A percentile compares a stretch with the other conserved stretches of the same genome.
Conservation (phyloP, 352 stramenopile genomes). For the Phytopythium boreale region DNA sequence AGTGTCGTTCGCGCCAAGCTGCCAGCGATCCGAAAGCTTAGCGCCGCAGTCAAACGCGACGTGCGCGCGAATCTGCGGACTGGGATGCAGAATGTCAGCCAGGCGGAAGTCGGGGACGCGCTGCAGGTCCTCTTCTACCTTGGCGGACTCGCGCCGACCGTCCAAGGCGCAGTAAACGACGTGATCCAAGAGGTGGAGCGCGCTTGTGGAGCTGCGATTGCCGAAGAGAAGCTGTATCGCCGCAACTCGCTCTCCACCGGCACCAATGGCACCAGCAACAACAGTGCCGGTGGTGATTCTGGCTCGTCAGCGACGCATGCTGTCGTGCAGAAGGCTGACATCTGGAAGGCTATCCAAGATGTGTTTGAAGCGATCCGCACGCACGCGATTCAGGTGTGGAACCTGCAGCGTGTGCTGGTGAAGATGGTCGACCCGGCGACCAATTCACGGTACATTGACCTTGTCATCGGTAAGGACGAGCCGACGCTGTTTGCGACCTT, state of each 20-base stretch:
- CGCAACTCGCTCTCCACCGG: constrained; percentile 8
- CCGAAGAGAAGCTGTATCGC: constrained; percentile 59
- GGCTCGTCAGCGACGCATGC: constrained; percentile 17
- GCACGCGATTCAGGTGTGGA: constrained; percentile 82
- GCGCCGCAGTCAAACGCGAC: constrained; percentile 46
- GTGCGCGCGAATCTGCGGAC: constrained; percentile 43
- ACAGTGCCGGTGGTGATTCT: constrained; percentile 21
- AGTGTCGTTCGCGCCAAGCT: constrained; percentile 58
- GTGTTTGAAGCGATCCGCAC: constrained; percentile 68
- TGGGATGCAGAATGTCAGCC: constrained; percentile 55
- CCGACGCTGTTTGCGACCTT: constrained; percentile 81
- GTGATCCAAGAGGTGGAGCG: constrained; percentile 81
- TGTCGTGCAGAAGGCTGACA: constrained; percentile 56
- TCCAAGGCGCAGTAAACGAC: constrained; percentile 76
- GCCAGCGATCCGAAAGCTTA: constrained; percentile 44
- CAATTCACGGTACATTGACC: constrained; percentile 54
- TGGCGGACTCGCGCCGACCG: constrained; percentile 51
- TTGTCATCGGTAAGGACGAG: constrained; percentile 73
- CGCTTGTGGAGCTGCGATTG: constrained; percentile 51
- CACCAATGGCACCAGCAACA: constrained; percentile 10
- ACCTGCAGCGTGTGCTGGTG: constrained; percentile 79
- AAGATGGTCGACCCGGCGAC: constrained; percentile 62
- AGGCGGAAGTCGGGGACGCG: constrained; percentile 67
- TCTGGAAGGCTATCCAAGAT: constrained; percentile 81
- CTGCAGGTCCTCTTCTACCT: constrained; percentile 83